Base-by-base conservation (phyloP, 2,329 filamentous ascomycete genomes). In the Alternaria alternata region DNA sequence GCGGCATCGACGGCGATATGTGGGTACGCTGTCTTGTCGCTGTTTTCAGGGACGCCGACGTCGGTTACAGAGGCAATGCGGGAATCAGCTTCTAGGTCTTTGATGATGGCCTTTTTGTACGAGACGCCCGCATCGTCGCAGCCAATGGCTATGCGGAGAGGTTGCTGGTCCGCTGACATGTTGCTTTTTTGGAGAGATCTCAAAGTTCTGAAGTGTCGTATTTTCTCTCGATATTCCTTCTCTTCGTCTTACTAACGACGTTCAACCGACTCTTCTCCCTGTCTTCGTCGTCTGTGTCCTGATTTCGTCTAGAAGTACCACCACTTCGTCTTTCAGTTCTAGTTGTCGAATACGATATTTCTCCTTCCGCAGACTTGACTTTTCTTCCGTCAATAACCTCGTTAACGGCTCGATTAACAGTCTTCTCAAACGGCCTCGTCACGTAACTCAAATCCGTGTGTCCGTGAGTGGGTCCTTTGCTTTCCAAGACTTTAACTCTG, bases 11-110 rank as follows among this genome's bases (percentile, higher is more conserved):
- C 90, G 59, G 92, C 92, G 41, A 91, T 86, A 78, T 92, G 89
- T 0, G 92, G 91, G 78, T 96, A 96, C 3, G 92, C 89, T 1
- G 91, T 94, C 77, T 92, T 92, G 83, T 95, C 91, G 57, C 83
- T 80, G 56, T 83, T 73, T 44, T 83, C 82, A 68, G 87, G 82
- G 66, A 91, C 89, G 68, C 92, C 92, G 51, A 95, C 91, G 73
- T 96, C 92, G 63, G 86, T 84, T 65, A 95, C 84, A 62, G 86
- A 84, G 57, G 83, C 80, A 65, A 96, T 91, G 63, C 88, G 87
- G 3, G 86, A 80, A 79, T 91, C 87, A 48, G 86, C 82, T 66
- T 89, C 84, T 62, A 96, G 87, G 73, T 92, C 89, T 53, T 84
- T 82, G 75, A 91, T 92, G 81, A 96, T 89, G 68, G 87, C 86